A percentile compares a stretch with the other conserved stretches of the same genome.
These are phyloP conservation scores for Eruca vesicaria DNA, from an alignment of 441 rosid genomes.

Conservation along the genomic window DNA sequence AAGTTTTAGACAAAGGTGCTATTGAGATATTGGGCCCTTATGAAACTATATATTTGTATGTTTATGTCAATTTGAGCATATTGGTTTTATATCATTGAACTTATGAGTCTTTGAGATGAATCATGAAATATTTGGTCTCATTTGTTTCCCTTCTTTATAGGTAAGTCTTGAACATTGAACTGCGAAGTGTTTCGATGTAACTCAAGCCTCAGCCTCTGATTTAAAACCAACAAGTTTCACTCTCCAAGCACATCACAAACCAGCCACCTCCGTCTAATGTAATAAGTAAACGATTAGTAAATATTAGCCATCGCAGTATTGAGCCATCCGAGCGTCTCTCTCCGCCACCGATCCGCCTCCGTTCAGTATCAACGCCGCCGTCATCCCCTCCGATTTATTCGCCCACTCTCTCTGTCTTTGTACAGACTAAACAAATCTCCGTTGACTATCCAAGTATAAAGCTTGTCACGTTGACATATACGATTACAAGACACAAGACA, in stretches of 20 bases:
- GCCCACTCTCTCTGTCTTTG: no score
- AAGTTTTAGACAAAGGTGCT: no score
- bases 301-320: no score
- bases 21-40: no score
- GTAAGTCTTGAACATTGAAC: slow-evolving; percentile 92
- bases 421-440: no score
- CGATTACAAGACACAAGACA: no score
- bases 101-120: not conserved
- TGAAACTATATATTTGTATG: not conserved
- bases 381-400: no score
- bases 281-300: slow-evolving; percentile 34
- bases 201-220: slow-evolving; percentile 45
- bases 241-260: slow-evolving; percentile 75
- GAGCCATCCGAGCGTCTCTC: no score
- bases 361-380: no score
- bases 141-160: slow-evolving; percentile 18
- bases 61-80: not conserved
- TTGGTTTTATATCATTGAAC: not conserved
- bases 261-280: slow-evolving; percentile 53
- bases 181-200: slow-evolving; percentile 74
- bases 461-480: no score
- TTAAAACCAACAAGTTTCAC: slow-evolving; percentile 68
- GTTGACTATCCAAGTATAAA: no score
- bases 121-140: not conserved
- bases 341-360: no score